Evolutionary conservation across 140 eudicot species (phyloP).

Genomic region (Oenanthe javanica): DNA sequence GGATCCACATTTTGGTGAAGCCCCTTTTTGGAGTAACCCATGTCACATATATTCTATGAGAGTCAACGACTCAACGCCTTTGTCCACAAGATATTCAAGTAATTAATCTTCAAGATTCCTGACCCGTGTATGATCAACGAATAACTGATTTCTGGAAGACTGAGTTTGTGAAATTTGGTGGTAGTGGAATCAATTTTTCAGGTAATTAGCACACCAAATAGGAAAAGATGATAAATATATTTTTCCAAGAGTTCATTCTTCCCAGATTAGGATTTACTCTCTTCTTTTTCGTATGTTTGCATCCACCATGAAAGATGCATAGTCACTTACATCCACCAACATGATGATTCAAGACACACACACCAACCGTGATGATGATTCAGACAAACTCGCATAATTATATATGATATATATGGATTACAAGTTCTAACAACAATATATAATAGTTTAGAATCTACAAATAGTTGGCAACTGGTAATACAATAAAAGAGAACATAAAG

Average conservation of each 20-base stretch:
- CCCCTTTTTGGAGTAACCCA: background rate
- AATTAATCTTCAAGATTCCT: background rate
- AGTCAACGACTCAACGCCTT: background rate
- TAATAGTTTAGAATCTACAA: background rate
- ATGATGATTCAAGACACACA: background rate
- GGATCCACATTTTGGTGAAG: background rate
- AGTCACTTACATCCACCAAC: background rate
- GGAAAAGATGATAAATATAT: background rate
- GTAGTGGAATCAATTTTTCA: background rate
- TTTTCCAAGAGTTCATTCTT: background rate
- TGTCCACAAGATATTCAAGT: background rate
- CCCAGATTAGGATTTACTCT: background rate
- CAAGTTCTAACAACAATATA: background rate
- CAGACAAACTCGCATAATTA: background rate
- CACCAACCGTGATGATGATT: background rate
- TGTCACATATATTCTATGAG: background rate
- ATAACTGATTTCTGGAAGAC: background rate
- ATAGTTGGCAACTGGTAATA: background rate
- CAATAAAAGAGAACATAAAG: background rate
- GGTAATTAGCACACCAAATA: background rate
- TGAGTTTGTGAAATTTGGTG: background rate
- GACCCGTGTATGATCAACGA: background rate
- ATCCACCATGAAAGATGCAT: background rate
- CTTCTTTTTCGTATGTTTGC: background rate
- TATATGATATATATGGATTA: background rate